These are phyloP conservation scores for Limtongozyma cylindracea DNA, from an alignment of 805 yeast species.

Conservation along the genomic window DNA sequence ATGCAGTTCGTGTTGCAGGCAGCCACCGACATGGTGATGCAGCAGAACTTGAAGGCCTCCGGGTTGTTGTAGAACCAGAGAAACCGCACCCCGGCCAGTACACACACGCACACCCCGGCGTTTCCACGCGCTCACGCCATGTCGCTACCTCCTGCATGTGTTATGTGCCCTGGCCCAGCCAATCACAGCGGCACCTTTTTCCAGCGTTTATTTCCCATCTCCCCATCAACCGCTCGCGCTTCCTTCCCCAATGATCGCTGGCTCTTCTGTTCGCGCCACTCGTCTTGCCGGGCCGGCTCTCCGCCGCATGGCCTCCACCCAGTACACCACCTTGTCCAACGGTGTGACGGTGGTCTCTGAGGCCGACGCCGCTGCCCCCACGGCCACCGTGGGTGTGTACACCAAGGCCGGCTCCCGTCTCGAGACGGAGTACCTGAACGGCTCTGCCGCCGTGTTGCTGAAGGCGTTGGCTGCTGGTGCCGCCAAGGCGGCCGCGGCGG, in stretches of 20 bases:
- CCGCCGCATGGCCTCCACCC: slow-evolving; percentile 29
- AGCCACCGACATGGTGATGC: slow-evolving; percentile 76
- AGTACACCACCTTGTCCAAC: slow-evolving; percentile 45
- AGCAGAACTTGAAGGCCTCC: slow-evolving; percentile 53
- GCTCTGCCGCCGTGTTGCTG: slow-evolving; percentile 45
- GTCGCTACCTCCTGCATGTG: too few relatives aligned
- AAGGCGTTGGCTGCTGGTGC: slow-evolving; percentile 10
- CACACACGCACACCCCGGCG: too few relatives aligned
- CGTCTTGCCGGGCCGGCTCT: slow-evolving; percentile 30
- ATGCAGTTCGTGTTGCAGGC: slow-evolving; percentile 85
- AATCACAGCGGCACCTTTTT: too few relatives aligned
- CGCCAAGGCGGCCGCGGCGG: slow-evolving; percentile 5
- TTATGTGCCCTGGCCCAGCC: too few relatives aligned
- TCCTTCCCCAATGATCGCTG: too few relatives aligned
- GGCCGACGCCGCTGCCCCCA: slow-evolving; percentile 23
- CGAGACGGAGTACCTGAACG: slow-evolving; percentile 64
- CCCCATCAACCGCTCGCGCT: too few relatives aligned
- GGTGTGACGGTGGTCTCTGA: slow-evolving; percentile 58
- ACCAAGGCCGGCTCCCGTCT: slow-evolving; percentile 59
- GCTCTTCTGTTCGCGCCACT: too few relatives aligned
- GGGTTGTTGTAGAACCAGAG: slow-evolving; percentile 57
- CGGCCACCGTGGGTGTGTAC: slow-evolving; percentile 45
- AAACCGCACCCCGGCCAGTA: too few relatives aligned
- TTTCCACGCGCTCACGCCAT: too few relatives aligned
- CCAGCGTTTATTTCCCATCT: too few relatives aligned